Percentiles rank a stretch among this genome's conserved stretches.
phyloP scores from a whole-genome alignment of 768 basidiomycete species.

The Termitomyces sp. region DNA sequence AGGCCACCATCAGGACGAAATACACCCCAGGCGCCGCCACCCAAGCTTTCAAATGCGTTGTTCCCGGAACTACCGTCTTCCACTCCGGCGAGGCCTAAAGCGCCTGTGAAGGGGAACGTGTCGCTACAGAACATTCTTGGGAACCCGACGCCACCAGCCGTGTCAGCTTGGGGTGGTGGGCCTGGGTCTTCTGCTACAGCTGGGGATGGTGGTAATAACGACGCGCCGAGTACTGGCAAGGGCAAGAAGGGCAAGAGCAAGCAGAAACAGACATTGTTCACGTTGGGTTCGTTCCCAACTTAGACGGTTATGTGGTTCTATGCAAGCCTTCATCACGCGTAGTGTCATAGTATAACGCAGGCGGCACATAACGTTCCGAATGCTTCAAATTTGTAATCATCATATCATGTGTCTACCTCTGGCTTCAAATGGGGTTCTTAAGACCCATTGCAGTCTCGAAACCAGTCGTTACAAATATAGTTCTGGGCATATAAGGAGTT shows the following conservation, averaged over 20 bases:
- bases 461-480: not conserved
- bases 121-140: conserved; percentile 70
- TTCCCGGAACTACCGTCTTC: conserved; percentile 72
- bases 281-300: conserved; percentile 46
- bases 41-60: conserved; percentile 49
- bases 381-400: not conserved
- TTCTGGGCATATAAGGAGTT: not conserved
- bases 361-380: not conserved
- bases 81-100: conserved; percentile 37
- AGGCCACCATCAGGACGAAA: conserved; percentile 16
- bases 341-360: not conserved
- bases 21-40: conserved; percentile 28
- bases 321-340: not conserved
- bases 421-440: not conserved
- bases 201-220: conserved; percentile 10
- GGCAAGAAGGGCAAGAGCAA: conserved; percentile 81
- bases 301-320: not conserved
- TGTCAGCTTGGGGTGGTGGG: conserved; percentile 40
- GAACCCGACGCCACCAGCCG: conserved; percentile 32
- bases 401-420: not conserved
- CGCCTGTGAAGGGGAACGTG: conserved; percentile 57
- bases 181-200: conserved; percentile 10
- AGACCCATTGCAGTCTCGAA: not conserved
- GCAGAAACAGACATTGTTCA: conserved; percentile 84
- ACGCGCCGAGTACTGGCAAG: conserved; percentile 29